Conservation (phyloP, 768 basidiomycete species). For the Tremella mesenterica region DNA sequence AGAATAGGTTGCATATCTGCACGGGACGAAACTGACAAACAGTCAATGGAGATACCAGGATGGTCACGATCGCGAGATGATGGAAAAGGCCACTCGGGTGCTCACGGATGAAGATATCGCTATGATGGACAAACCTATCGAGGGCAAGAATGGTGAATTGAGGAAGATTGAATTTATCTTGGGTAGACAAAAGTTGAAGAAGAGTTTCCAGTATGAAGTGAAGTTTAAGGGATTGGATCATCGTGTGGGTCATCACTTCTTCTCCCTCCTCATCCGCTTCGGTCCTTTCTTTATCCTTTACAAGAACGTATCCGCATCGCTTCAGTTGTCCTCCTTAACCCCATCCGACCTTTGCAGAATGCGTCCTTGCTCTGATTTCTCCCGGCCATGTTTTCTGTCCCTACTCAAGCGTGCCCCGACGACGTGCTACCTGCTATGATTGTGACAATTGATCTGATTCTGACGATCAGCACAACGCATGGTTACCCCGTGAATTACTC, state of each 20-base stretch:
- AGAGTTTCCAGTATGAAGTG: conserved; percentile 81
- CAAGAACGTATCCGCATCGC: no score
- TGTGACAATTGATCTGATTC: no score
- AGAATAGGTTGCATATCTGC: not conserved
- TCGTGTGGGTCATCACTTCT: no score
- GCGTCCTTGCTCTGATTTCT: no score
- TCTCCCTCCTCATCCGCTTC: no score
- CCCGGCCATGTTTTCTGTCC: no score
- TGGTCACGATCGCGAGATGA: conserved; percentile 87
- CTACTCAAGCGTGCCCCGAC: no score
- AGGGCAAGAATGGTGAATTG: conserved; percentile 80
- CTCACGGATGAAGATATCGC: conserved; percentile 77
- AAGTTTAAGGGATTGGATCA: conserved; percentile 47
- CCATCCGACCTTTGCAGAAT: no score
- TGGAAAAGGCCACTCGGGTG: conserved; percentile 86
- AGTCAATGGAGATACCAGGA: conserved; percentile 97
- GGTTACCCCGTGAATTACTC: conserved; percentile 81
- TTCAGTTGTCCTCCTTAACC: no score
- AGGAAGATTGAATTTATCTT: conserved; percentile 71
- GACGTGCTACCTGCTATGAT: no score
- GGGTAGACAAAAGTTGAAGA: conserved; percentile 96
- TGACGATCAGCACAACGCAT: conserved; percentile 84
- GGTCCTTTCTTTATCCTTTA: no score
- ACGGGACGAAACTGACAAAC: not conserved
- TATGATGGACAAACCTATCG: conserved; percentile 72